Base-by-base conservation (phyloP, 2,329 filamentous ascomycete genomes). In the Aspergillus jensenii region DNA sequence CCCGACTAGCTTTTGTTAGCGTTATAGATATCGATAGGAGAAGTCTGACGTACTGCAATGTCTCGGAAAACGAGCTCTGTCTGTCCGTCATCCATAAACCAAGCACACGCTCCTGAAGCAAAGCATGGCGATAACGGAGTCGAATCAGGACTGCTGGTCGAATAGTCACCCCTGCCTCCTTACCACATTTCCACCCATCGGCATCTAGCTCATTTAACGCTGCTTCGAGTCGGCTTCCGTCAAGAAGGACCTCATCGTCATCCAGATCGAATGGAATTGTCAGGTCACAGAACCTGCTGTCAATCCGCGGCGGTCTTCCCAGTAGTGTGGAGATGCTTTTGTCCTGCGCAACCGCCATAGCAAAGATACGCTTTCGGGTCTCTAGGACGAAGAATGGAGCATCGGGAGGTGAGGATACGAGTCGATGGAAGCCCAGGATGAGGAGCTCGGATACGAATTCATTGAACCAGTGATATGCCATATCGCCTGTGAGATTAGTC, bases 251-350 rank as follows among this genome's bases (percentile, higher is more conserved):
- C 17, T 66, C 65, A 4, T 69, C 66, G 44, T 69, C 65, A 47
- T 66, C 67, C 33, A 72, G 43, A 37, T 72, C 68, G n/a, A 71
- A 59, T 6, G 69, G 70, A 45, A 66, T 53, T 23, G 45, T 31
- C 7, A 65, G 60, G 48, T 70, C 65, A 56, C 68, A 72, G 55
- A 70, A 72, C 31, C 63, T 62, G 56, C 64, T 65, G 23, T 65
- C 65, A 14, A 72, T 65, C 6, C 66, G 59, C 3, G 69, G 69
- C n/a, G 70, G 69, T 23, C 70, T 63, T 12, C 68, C 68, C 3
- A 71, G 55, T 52, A 71, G 67, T 4, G 66, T 70, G 8, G 70
- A 64, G n/a, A 71, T 59, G 21, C 59, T 66, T 54, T 71, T 72
- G 48, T 72, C 71, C 7, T 61, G 40, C 27, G 52, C 63, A 40